Evolutionary conservation across 805 yeast species (phyloP), one percentile per base, ranked within the genome.

Genomic region (Wickerhamia fluorescens): DNA sequence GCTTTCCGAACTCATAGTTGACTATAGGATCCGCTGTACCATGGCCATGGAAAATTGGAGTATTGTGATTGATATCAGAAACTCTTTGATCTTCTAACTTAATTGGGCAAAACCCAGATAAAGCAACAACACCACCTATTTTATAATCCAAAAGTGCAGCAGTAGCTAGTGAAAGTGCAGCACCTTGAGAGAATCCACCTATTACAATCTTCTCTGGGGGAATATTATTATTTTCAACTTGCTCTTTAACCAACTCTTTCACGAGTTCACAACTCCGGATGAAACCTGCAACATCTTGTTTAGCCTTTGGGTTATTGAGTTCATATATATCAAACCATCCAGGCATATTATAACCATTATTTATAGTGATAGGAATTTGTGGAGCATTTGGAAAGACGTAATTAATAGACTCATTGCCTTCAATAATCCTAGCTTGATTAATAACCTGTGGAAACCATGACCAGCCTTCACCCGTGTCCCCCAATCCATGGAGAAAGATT

Each of bases 171-270:
- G 92, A 59, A 7, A 89, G 36, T 2, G 94, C 87, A 27, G 86
- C 94, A 31, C 98, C 98, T 58, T 92, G 98, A 4, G 94, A 80
- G 51, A 92, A 92, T 0, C 98, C 98, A 20, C 97, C 97, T 33
- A 92, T 62, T n/a, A 92, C 61, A 26, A 92, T 81, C 30, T 81
- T 72, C 11, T 73, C 74, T 0, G 80, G 62, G 4, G 72, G 66
- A 20, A 82, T 68, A 7, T 79, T 74, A 29, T 51, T 35, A 5
- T 44, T 42, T 6, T 68, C 71, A 10, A 71, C 58, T 40, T 78
- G 75, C 31, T 74, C 75, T 13, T 67, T 51, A 24, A 81, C 63
- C 38, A 68, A 58, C 1, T 44, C 42, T 28, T 67, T 60, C 14
- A 79, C 58, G 3, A 54, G 42, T 1, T 66, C 63, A 25, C 75